Evolutionary conservation across 768 basidiomycete genomes (phyloP), one percentile per base, ranked within the genome.

Genomic region (Agrocybe praecox): DNA sequence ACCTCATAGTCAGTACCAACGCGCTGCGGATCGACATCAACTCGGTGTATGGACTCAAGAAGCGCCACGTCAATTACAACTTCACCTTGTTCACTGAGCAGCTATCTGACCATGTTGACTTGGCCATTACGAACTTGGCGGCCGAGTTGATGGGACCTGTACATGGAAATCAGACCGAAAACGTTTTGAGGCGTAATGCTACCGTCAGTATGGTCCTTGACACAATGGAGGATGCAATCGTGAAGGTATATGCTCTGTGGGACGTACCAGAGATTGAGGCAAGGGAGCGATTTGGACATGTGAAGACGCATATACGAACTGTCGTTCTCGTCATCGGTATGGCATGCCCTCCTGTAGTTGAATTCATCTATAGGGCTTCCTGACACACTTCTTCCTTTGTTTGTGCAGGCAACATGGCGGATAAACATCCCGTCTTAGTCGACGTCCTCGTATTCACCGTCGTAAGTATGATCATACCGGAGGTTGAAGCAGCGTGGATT

Each of bases 141-240:
- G 63, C 62, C 2, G 69, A 73, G 46, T 72, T 79, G 48, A 63
- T 69, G 2, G 56, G 69, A 2, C 69, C 74, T 4, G 55, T 58
- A 19, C 64, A 61, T 17, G 67, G 61, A 42, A 63, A 72, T 32
- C 34, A 70, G 32, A 70, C 72, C 8, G 68, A 71, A 6, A 53
- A 63, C 14, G 71, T 74, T 50, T 65, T 62, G 26, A 53, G 67
- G 23, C 65, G 73, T 2, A 59, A 54, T n/a, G 53, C 12, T 5
- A 62, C 64, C 29, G 59, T 75, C 4, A 23, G 14, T 6, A 40
- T 24, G 11, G 60, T 62, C 6, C 58, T 79, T 26, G 57, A 62
- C 11, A 62, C 65, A 55, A 55, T 65, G 0, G 71, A 72, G 44
- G 61, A 58, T 26, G 62, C 54, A 6, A 50, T 77, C 2, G 53